These are phyloP conservation scores for Nothopassalora personata DNA, from an alignment of 2,329 filamentous ascomycete species.

Conservation along the genomic window DNA sequence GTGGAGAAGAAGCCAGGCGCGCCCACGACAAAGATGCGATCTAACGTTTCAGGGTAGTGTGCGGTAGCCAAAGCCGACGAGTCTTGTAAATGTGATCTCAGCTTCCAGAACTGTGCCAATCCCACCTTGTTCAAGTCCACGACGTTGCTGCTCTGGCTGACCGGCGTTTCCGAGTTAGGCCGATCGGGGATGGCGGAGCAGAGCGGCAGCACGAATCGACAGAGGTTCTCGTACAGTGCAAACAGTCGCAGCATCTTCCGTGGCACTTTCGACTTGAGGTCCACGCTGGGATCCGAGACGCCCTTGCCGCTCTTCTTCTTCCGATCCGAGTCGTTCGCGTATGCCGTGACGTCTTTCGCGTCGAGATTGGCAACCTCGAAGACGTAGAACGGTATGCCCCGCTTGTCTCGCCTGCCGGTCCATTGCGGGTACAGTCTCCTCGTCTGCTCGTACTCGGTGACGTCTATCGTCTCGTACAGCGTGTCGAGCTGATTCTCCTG, in stretches of 20 bases:
- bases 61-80: constrained; percentile 83
- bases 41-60: constrained; percentile 90
- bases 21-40: constrained; percentile 81
- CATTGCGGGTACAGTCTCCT: constrained; percentile 85
- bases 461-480: constrained; percentile 80
- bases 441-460: constrained; percentile 76
- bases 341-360: constrained; percentile 71
- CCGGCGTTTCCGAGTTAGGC: constrained; percentile 70
- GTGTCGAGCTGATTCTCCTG: constrained; percentile 69
- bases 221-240: constrained; percentile 88
- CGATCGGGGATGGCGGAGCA: constrained; percentile 71
- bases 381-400: constrained; percentile 87
- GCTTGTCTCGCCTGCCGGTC: constrained; percentile 83
- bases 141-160: constrained; percentile 90
- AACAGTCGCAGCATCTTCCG: constrained; percentile 79
- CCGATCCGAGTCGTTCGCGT: constrained; percentile 62
- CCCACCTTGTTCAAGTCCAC: constrained; percentile 86
- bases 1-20: constrained; percentile 88
- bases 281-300: constrained; percentile 13
- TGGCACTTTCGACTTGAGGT: constrained; percentile 59
- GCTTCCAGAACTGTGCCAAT: constrained; percentile 90
- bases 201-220: constrained; percentile 77
- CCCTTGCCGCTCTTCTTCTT: constrained; percentile 38
- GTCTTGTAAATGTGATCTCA: constrained; percentile 90
- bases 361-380: constrained; percentile 82